Base-by-base conservation (phyloP, 192 early-diverging fungal species). In the Fimicolochytrium jonesii region DNA sequence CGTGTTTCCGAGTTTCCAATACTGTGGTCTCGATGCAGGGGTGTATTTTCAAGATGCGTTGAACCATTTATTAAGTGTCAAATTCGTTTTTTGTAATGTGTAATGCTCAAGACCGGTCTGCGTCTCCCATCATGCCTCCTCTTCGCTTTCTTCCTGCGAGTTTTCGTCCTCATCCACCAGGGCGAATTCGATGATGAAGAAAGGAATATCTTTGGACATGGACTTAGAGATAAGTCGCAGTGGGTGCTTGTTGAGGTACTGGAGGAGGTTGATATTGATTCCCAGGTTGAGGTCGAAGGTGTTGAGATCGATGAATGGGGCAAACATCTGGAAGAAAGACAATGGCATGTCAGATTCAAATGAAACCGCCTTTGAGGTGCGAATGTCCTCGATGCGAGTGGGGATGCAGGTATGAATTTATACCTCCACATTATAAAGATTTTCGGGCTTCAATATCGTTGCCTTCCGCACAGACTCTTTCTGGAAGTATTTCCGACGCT, bases 381-480 rank as follows among this genome's bases (percentile, higher is more conserved):
- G n/a, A n/a, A n/a, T n/a, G n/a, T n/a, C n/a, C n/a, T n/a, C n/a
- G n/a, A n/a, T n/a, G n/a, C n/a, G n/a, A n/a, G n/a, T n/a, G n/a
- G n/a, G n/a, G n/a, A n/a, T n/a, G n/a, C n/a, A n/a, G n/a, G n/a
- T n/a, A n/a, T n/a, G n/a, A n/a, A n/a, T 18, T 26, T 61, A 23
- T 52, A 90, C 87, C 70, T 92, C 88, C 36, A 88, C 74, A 22
- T 86, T 77, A 69, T 88, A 92, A 2, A 91, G 77, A 29, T 90
- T 76, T 51, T 89, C 81, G 0, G 86, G 80, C 28, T 70, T 71
- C 41, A 91, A 85, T 1, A 60, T 52, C 29, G 79, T 64, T 9
- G 68, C 51, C 26, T 72, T 45, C 23, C 86, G 68, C 36, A 77
- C 78, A 22, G 61, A 41, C 45, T 77, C 66, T 18, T 69, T 67